Evolutionary conservation across 768 basidiomycete genomes (phyloP).

Genomic region (Lanmaoa rubissima): DNA sequence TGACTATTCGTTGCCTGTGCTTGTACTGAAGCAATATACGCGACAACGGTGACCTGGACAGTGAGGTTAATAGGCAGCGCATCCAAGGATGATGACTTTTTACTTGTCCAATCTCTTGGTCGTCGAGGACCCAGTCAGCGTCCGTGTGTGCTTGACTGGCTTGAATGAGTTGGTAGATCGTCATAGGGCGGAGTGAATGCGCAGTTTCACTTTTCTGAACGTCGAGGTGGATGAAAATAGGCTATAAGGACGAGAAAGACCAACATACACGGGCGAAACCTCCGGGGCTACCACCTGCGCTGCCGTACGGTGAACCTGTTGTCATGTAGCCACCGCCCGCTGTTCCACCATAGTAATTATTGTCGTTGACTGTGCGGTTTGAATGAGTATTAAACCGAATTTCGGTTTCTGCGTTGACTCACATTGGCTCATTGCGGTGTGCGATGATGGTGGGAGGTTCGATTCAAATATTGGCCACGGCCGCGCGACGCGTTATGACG

Average conservation of each 20-base stretch:
- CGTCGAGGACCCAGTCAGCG: constrained; percentile 85
- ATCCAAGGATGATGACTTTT: constrained; percentile 4
- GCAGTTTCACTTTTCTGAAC: constrained; percentile 37
- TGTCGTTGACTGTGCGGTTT: constrained; percentile 25
- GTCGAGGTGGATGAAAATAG: background rate
- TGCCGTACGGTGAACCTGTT: constrained; percentile 58
- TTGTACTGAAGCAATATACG: constrained; percentile 65
- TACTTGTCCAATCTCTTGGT: constrained; percentile 78
- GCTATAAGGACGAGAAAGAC: background rate
- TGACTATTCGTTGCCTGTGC: constrained; percentile 77
- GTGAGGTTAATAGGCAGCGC: constrained; percentile 1
- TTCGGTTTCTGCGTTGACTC: constrained; percentile 1
- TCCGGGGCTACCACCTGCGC: constrained; percentile 59
- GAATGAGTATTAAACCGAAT: constrained; percentile 4
- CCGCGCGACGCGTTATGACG: constrained; percentile 26
- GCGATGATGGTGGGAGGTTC: constrained; percentile 1
- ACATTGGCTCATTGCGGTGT: constrained; percentile 46
- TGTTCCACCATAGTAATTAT: constrained; percentile 42
- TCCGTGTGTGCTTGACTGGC: constrained; percentile 86
- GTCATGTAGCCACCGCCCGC: constrained; percentile 58
- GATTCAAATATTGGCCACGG: background rate
- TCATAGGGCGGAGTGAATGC: constrained; percentile 68
- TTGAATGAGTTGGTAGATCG: constrained; percentile 68
- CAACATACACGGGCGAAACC: constrained; percentile 43
- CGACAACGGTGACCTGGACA: constrained; percentile 68